Evolutionary conservation across 2,329 filamentous ascomycete genomes (phyloP), one percentile per base, ranked within the genome.

Genomic region (Tolypocladium tropicale): DNA sequence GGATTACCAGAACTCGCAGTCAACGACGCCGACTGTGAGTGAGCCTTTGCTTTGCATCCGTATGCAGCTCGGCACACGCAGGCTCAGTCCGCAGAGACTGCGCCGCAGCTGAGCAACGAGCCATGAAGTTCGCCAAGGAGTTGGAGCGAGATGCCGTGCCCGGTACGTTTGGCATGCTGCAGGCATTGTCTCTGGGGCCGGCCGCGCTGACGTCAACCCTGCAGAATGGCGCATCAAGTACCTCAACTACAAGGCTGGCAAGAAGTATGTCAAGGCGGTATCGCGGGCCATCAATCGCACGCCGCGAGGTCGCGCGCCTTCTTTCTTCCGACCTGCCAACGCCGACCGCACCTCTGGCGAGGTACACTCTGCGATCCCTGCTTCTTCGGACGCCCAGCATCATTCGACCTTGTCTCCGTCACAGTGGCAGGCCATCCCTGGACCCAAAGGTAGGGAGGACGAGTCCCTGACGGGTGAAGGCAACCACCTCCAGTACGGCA

Each of bases 161-260:
- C 68, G 92, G 83, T 85, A 69, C 67, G 73, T 62, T 51, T 53
- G 57, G 23, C 43, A 16, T 28, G 46, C 46, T 49, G 28, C 46
- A 49, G 28, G 18, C 46, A 3, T 1, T 49, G 46, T 49, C 46
- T 32, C 23, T 28, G 32, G 14, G 10, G 6, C 5, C 11, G 0
- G 49, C 16, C 33, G 6, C 10, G 33, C 58, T 61, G 25, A 61
- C 57, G 28, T 52, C 30, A 56, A 12, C 46, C 50, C 18, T 16
- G 32, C 62, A 86, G 83, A 97, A 82, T 97, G 93, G 93, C 84
- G 89, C 66, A 82, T 86, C 70, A 95, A 96, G 72, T 97, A 96
- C 71, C 81, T 97, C 64, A 84, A 96, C 73, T 97, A 97, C 78
- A 96, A 95, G 79, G 85, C 85, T 56, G 93, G 91, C 58, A 97